phyloP scores from a whole-genome alignment of 2,329 filamentous ascomycete species.

The Hymenoscyphus infarciens region DNA sequence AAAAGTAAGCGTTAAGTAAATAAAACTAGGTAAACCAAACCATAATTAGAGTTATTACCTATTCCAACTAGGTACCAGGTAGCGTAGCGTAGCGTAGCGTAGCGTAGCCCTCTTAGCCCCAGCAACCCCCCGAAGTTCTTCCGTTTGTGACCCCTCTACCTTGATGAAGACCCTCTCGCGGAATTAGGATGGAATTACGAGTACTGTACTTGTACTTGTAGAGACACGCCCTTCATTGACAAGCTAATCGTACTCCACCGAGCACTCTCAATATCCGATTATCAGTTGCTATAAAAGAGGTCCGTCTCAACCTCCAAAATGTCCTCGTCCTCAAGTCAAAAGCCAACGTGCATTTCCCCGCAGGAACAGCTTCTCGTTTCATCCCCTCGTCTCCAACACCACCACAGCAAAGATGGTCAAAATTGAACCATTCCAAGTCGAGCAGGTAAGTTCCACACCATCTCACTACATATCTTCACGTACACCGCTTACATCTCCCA shows the following conservation, averaged over 20 bases:
- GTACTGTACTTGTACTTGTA: no score
- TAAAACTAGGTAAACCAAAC: no score
- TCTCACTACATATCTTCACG: background rate
- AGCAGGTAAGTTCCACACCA: conserved; percentile 50
- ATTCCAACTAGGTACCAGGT: no score
- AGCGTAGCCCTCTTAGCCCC: no score
- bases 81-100: no score
- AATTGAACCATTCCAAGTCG: conserved; percentile 64
- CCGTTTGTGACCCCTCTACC: no score
- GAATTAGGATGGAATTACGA: no score
- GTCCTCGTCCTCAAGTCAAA: background rate
- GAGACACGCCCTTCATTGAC: background rate
- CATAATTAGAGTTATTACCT: no score
- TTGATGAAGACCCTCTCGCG: no score
- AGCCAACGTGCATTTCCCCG: conserved; percentile 4
- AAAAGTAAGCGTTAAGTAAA: no score
- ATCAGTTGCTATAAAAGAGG: background rate
- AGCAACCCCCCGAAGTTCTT: no score
- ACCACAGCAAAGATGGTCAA: conserved; percentile 47
- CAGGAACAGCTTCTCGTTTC: background rate
- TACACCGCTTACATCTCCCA: conserved; percentile 30
- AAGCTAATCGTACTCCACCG: background rate
- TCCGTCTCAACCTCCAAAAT: background rate
- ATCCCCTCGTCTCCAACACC: conserved; percentile 9
- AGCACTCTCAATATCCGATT: background rate